These are phyloP conservation scores for Diplodia mutila DNA, from an alignment of 2,329 filamentous ascomycete genomes.

Conservation along the genomic window DNA sequence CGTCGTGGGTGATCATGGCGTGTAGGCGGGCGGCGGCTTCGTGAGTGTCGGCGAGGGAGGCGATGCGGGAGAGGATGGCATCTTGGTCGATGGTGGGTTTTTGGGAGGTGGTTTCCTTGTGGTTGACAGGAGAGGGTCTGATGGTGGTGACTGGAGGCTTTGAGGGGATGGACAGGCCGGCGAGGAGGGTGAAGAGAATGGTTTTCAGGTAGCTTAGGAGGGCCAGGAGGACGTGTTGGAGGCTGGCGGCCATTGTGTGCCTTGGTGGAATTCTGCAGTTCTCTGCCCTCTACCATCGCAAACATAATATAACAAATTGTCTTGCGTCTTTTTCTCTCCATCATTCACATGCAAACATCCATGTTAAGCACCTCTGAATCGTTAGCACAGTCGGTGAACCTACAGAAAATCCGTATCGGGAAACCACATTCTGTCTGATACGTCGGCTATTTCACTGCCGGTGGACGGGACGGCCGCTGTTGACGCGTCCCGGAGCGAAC, in stretches of 20 bases:
- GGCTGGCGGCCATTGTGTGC: neutral
- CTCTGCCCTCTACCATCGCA: neutral
- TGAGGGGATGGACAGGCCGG: neutral
- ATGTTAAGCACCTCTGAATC: neutral
- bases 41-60: neutral
- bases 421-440: neutral
- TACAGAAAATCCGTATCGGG: neutral
- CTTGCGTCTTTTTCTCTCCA: neutral
- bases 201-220: slow-evolving; percentile 1
- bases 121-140: no score
- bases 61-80: neutral
- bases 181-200: neutral
- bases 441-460: neutral
- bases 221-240: neutral
- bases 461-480: neutral
- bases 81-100: neutral
- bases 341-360: neutral
- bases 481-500: neutral
- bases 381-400: neutral
- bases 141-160: neutral
- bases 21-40: neutral
- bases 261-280: neutral
- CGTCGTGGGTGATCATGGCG: neutral
- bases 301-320: neutral
- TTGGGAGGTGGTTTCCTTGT: no score